These are phyloP conservation scores for Populus alba DNA, from an alignment of 345 rosid species.

Conservation along the genomic window DNA sequence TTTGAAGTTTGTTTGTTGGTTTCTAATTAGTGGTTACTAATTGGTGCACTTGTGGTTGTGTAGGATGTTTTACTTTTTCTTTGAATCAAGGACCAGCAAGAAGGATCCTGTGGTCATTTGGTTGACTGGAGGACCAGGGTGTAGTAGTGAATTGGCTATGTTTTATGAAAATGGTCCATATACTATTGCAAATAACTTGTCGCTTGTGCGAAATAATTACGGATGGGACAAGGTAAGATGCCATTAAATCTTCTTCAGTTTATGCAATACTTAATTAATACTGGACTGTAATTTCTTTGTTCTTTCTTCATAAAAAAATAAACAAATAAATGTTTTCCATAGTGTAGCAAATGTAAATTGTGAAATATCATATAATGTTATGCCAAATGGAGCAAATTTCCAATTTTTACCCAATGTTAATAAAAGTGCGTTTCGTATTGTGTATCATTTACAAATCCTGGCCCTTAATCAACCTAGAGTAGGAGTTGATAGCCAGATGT, in stretches of 20 bases:
- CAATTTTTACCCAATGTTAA: neutral
- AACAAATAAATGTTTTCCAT: neutral
- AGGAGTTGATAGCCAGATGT: neutral
- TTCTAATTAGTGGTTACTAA: slow-evolving; percentile 16
- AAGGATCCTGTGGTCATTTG: slow-evolving; percentile 87
- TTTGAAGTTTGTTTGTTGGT: neutral
- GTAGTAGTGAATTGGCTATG: slow-evolving; percentile 96
- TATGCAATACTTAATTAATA: neutral
- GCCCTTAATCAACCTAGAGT: neutral
- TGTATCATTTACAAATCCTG: neutral
- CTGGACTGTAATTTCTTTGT: neutral
- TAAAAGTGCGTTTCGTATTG: neutral
- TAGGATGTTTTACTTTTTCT: slow-evolving; percentile 97
- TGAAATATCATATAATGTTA: neutral
- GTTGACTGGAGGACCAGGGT: slow-evolving; percentile 99
- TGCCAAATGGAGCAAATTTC: neutral
- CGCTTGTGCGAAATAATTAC: slow-evolving; percentile 82
- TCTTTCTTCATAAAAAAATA: neutral
- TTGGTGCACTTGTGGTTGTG: slow-evolving; percentile 7
- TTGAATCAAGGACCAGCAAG: slow-evolving; percentile 82
- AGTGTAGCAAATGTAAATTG: neutral
- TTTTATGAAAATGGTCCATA: slow-evolving; percentile 99
- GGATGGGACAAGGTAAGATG: slow-evolving; percentile 84
- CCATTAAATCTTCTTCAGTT: neutral
- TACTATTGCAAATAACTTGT: slow-evolving; percentile 66